Evolutionary conservation across 768 basidiomycete genomes (phyloP).

Genomic region (Erythrobasidium yunnanense): DNA sequence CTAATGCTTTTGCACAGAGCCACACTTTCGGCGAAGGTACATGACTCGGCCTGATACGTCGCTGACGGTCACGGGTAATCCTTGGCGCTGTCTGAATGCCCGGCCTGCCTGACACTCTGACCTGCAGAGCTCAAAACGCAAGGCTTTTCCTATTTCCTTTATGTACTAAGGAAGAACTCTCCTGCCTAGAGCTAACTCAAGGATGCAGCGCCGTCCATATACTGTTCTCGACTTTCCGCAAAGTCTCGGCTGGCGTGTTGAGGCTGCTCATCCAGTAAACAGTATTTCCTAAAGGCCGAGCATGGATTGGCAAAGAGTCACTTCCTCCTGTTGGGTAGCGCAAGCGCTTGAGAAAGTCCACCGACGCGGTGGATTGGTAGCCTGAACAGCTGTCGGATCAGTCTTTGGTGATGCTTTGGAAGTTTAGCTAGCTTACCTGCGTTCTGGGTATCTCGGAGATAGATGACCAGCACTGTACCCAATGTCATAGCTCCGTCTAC

Average conservation of each 20-base stretch:
- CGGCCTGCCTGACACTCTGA: neutral
- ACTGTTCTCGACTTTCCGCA: constrained; percentile 32
- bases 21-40: constrained; percentile 15
- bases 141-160: constrained; percentile 24
- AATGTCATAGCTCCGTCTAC: constrained; percentile 75
- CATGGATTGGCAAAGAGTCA: constrained; percentile 62
- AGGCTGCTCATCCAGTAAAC: constrained; percentile 88
- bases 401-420: neutral
- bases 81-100: neutral
- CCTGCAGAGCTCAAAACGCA: neutral
- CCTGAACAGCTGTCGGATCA: constrained; percentile 51
- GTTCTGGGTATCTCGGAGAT: constrained; percentile 50
- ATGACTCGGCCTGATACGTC: neutral
- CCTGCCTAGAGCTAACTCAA: neutral
- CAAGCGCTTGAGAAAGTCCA: constrained; percentile 52
- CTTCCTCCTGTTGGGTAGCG: constrained; percentile 37
- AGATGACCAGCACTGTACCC: constrained; percentile 73
- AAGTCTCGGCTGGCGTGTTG: constrained; percentile 48
- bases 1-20: neutral
- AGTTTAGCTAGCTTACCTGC: constrained; percentile 46
- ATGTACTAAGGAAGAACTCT: neutral
- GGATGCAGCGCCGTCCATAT: neutral
- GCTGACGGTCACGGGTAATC: neutral
- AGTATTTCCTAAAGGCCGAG: constrained; percentile 75
- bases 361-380: constrained; percentile 55